These are phyloP conservation scores for Neonectria sp. DNA, from an alignment of 2,329 filamentous ascomycete species.

Conservation along the genomic window DNA sequence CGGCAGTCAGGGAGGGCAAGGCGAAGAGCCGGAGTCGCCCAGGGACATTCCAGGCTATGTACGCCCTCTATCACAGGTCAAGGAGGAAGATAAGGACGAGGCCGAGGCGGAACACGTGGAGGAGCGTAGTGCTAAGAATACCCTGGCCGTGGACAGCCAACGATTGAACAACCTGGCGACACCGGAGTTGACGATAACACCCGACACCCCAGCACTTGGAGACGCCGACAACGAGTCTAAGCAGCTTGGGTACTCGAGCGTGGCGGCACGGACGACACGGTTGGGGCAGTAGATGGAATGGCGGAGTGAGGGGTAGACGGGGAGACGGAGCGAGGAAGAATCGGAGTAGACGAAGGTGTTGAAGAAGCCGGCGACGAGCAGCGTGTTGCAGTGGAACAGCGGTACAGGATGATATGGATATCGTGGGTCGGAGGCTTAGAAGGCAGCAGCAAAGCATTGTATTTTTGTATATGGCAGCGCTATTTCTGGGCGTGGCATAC, in stretches of 20 bases:
- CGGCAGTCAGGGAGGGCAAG: conserved; percentile 52
- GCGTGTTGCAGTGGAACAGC: background rate
- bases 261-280: conserved; percentile 47
- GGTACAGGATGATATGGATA: background rate
- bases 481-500: conserved; percentile 26
- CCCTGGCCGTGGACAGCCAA: background rate
- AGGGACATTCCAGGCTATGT: conserved; percentile 33
- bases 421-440: background rate
- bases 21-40: conserved; percentile 47
- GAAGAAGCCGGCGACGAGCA: background rate
- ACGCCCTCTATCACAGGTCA: conserved; percentile 55
- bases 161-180: conserved; percentile 45
- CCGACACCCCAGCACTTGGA: conserved; percentile 61
- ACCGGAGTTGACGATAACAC: conserved; percentile 64
- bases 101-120: conserved; percentile 52
- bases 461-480: conserved; percentile 46
- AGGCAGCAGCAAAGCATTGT: conserved; percentile 29
- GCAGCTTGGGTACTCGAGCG: conserved; percentile 59
- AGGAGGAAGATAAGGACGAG: conserved; percentile 56
- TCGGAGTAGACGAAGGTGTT: too few relatives aligned
- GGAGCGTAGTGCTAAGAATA: conserved; percentile 20
- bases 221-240: conserved; percentile 59
- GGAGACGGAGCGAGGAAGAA: background rate
- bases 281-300: conserved; percentile 47
- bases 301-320: background rate